Conservation (phyloP, 352 stramenopile genomes). For the Globisporangium carolinianum region DNA sequence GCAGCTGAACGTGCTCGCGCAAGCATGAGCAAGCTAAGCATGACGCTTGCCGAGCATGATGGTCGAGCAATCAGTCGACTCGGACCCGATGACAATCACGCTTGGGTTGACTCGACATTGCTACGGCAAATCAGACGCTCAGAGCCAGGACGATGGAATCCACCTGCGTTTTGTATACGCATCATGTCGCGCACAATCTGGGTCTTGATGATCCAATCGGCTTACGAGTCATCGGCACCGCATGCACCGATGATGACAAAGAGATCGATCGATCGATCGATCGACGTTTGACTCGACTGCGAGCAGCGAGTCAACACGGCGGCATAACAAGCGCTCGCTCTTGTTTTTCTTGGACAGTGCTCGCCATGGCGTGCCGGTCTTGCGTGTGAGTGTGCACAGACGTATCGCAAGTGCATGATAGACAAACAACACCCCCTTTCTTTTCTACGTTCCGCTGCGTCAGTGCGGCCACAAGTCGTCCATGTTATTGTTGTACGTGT, state of each 20-base stretch:
- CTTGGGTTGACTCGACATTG: no score
- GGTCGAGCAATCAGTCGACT: no score
- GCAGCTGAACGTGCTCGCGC: no score
- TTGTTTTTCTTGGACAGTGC: slow-evolving; percentile 1
- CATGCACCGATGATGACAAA: background rate
- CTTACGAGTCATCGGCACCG: no score
- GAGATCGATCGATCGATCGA: background rate
- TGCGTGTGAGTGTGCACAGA: background rate
- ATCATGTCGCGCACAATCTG: background rate
- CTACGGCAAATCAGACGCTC: no score
- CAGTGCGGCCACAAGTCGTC: no score
- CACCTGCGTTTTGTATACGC: no score
- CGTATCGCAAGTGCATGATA: background rate
- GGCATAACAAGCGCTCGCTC: background rate
- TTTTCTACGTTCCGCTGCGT: background rate
- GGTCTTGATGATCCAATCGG: background rate
- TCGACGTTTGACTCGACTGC: background rate
- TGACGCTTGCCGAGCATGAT: no score
- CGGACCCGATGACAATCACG: no score
- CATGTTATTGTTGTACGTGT: no score
- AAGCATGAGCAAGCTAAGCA: no score
- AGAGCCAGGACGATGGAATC: no score
- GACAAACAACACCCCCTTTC: background rate
- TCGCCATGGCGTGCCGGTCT: background rate
- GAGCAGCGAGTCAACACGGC: background rate